These are phyloP conservation scores for Myrica gale DNA, from an alignment of 306 rosid species.

Conservation along the genomic window DNA sequence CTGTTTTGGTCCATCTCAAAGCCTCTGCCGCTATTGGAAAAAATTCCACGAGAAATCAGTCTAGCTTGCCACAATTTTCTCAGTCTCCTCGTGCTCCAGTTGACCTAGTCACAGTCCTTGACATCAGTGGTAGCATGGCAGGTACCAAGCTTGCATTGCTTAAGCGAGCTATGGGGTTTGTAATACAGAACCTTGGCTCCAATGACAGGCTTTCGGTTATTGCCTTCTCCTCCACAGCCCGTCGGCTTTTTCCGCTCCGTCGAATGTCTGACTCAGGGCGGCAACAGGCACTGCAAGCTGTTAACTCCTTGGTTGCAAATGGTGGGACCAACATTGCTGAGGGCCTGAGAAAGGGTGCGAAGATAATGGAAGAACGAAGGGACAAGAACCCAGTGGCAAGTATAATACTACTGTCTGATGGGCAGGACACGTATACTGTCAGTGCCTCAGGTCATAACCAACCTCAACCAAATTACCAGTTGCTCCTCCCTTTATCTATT, in stretches of 20 bases:
- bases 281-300: slow-evolving; percentile 92
- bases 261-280: slow-evolving; percentile 82
- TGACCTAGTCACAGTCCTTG: slow-evolving; percentile 97
- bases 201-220: slow-evolving; percentile 90
- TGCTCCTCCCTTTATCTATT: slow-evolving; percentile 77
- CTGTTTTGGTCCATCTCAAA: slow-evolving; percentile 81
- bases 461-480: slow-evolving; percentile 65
- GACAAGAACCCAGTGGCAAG: slow-evolving; percentile 86
- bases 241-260: slow-evolving; percentile 79
- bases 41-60: slow-evolving; percentile 44
- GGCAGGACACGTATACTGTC: slow-evolving; percentile 91
- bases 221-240: slow-evolving; percentile 97
- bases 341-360: slow-evolving; percentile 91
- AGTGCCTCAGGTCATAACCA: slow-evolving; percentile 58
- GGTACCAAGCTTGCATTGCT: slow-evolving; percentile 95
- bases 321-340: slow-evolving; percentile 98
- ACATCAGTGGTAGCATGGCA: slow-evolving; percentile 96
- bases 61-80: slow-evolving; percentile 49
- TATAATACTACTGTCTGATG: slow-evolving; percentile 81
- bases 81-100: slow-evolving; percentile 77
- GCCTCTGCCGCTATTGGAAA: slow-evolving; percentile 53
- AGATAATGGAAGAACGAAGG: slow-evolving; percentile 85
- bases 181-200: slow-evolving; percentile 88
- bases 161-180: slow-evolving; percentile 97
- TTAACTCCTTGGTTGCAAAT: slow-evolving; percentile 92